Conservation (phyloP, 257 asterid genomes). For the Solanum ossicruentum region DNA sequence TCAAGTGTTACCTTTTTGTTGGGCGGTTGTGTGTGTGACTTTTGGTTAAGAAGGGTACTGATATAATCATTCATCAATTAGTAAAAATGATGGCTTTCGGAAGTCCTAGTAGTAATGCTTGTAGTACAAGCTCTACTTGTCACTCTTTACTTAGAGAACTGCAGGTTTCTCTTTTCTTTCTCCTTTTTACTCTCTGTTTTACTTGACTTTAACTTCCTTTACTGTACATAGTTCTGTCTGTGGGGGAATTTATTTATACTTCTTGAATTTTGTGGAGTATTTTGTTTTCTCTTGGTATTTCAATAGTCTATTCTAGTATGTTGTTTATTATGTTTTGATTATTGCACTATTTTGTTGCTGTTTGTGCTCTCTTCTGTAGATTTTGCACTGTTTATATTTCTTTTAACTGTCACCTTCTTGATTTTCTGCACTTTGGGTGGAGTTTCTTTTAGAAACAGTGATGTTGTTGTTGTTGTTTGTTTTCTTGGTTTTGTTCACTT, state of each 20-base stretch:
- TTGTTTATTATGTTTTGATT: no score
- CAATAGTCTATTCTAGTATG: no score
- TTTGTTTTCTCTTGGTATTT: neutral
- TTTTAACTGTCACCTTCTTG: neutral
- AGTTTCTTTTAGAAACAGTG: no score
- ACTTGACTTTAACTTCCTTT: neutral
- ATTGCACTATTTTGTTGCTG: no score
- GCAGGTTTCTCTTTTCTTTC: conserved; percentile 3
- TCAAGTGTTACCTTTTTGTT: neutral
- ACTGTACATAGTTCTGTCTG: neutral
- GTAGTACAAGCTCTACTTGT: neutral
- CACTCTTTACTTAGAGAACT: conserved; percentile 2
- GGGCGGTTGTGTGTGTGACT: no score
- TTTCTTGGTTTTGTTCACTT: neutral
- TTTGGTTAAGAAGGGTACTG: neutral
- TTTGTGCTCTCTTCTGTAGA: no score
- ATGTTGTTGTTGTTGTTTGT: neutral
- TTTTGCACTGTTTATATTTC: no score
- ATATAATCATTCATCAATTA: neutral
- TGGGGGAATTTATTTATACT: neutral
- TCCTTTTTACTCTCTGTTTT: neutral
- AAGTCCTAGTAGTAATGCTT: neutral
- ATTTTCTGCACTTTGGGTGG: neutral
- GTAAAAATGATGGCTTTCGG: conserved; percentile 7
- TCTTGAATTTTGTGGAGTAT: neutral